These are phyloP conservation scores for Tolypocladium tropicale DNA, from an alignment of 2,329 filamentous ascomycete genomes.

Conservation along the genomic window DNA sequence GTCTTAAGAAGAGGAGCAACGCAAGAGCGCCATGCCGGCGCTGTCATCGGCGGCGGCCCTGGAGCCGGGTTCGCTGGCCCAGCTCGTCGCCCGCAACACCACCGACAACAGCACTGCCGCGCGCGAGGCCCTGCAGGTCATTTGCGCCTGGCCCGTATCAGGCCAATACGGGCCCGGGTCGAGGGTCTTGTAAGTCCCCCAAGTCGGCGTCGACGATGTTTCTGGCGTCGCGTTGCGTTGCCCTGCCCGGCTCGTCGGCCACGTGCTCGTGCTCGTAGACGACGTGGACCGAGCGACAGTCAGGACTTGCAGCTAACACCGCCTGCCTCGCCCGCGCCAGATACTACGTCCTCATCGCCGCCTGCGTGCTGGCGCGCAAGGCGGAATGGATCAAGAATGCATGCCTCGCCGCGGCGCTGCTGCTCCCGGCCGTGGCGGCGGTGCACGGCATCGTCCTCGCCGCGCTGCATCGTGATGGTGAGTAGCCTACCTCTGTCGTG, in stretches of 20 bases:
- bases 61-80: background rate
- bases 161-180: conserved; percentile 48
- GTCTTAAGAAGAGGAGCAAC: no score
- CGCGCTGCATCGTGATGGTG: conserved; percentile 46
- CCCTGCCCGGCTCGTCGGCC: no score
- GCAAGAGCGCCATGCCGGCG: background rate
- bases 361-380: conserved; percentile 53
- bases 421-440: conserved; percentile 54
- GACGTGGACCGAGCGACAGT: background rate
- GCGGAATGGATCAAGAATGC: conserved; percentile 52
- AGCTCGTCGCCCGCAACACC: background rate
- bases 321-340: conserved; percentile 19
- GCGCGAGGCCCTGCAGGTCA: conserved; percentile 24
- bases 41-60: background rate
- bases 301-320: background rate
- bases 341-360: conserved; percentile 53
- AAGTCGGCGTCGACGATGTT: background rate
- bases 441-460: conserved; percentile 54
- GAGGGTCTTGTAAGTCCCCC: conserved; percentile 30
- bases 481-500: conserved; percentile 11
- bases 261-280: background rate
- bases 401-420: conserved; percentile 50
- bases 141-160: conserved; percentile 47
- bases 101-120: conserved; percentile 2
- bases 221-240: conserved; percentile 9